These are phyloP conservation scores for Trametes maxima DNA, from an alignment of 768 basidiomycete species.

Conservation along the genomic window DNA sequence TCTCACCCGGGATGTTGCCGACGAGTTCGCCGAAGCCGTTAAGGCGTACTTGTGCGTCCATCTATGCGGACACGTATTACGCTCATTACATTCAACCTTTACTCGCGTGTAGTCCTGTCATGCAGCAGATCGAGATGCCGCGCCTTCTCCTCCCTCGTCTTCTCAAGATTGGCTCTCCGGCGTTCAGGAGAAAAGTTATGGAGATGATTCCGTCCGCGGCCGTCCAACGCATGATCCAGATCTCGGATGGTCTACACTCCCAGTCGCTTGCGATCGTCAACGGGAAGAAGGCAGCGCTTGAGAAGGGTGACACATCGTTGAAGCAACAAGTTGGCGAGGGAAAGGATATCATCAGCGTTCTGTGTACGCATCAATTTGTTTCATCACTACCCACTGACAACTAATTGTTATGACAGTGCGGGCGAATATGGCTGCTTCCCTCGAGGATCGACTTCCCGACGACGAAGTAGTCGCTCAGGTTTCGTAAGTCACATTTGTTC, in stretches of 20 bases:
- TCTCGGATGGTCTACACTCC: constrained; percentile 38
- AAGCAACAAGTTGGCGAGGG: constrained; percentile 38
- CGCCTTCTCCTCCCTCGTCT: constrained; percentile 16
- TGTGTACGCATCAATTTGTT: constrained; percentile 37
- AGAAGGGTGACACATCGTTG: constrained; percentile 37
- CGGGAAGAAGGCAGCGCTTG: constrained; percentile 39
- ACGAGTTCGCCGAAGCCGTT: constrained; percentile 7
- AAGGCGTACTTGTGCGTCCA: constrained; percentile 33
- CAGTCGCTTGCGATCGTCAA: constrained; percentile 39
- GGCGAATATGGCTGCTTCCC: constrained; percentile 37
- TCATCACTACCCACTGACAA: background rate
- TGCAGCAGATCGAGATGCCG: background rate
- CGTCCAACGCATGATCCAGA: constrained; percentile 35
- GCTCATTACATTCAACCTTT: background rate
- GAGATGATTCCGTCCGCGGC: constrained; percentile 35
- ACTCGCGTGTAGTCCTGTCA: background rate
- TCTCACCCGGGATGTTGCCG: constrained; percentile 35
- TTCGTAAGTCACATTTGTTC: constrained; percentile 14
- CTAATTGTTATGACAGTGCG: constrained; percentile 32
- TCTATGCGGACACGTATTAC: background rate
- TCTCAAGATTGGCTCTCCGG: constrained; percentile 19
- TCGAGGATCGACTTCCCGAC: constrained; percentile 11
- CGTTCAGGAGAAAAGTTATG: constrained; percentile 38
- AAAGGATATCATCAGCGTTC: constrained; percentile 48
- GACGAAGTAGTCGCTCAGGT: constrained; percentile 42